Base-by-base conservation (phyloP, 148 eudicot species). In the Amaranthus hypochondriacus region DNA sequence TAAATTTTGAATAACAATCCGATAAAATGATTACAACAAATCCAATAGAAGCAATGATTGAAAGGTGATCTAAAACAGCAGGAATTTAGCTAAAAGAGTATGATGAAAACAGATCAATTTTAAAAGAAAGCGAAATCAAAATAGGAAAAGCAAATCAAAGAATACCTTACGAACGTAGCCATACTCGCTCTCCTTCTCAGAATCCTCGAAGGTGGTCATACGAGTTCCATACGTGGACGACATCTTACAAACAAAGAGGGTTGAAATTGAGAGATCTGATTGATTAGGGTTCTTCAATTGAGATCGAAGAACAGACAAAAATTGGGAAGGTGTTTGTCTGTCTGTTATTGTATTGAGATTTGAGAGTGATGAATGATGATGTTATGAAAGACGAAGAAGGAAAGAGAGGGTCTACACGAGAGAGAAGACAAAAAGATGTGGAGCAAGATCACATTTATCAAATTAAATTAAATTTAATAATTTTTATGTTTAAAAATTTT, bases 161-260 rank as follows among this genome's bases (percentile, higher is more conserved):
- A 52, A 57, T 64, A 95, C 99, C 97, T 95, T 95, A 49, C 97
- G 93, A 69, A 95, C 92, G 86, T 95, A 95, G 3, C 97, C 99
- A 65, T 89, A 95, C 90, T 95, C 99, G 89, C 97, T 92, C 81
- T 95, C 99, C 88, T 92, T 95, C 77, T 95, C 99, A 11, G 98
- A 79, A 72, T 94, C 98, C 81, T 94, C 98, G 78, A 95, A 95
- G 4, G 99, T 95, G 4, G 99, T 95, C 79, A 92, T 8, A 28
- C 97, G 95, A 75, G 87, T 89, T 56, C 89, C 97, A 69, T 92
- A 88, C 4, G 80, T 81, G 4, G 98, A 74, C 77, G 97, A 97
- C 98, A 95, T 95, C n/a, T 66, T 83, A 71, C 15, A 59, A 47
- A 3, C 6, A 2, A 1, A 28, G 39, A 2, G 39, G 39, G 2